Evolutionary conservation across 257 asterid species (phyloP), one percentile per base, ranked within the genome.

Genomic region (Mentha longifolia): DNA sequence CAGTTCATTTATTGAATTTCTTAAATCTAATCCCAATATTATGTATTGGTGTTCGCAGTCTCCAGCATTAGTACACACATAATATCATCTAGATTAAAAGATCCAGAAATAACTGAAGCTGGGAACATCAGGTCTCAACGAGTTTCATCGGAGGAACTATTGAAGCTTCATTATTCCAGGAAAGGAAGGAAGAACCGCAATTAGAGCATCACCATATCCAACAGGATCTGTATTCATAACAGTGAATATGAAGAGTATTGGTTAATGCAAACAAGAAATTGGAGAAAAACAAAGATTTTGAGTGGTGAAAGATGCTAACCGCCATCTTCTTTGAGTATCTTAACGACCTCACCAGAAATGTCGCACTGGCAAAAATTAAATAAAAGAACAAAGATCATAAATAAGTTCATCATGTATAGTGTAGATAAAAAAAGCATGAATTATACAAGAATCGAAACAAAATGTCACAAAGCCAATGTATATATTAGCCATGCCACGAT

Each of bases 151-250:
- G 51, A 65, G 22, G 54, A 63, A 73, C 79, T 83, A 75, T 45
- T 82, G 83, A 68, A 88, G 89, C 83, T 84, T 86, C 86, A 80
- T 84, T 58, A 90, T 88, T 54, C 98, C 97, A 17, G 95, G 97
- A 78, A 90, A 89, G 9, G 95, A 92, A 80, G 98, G 98, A 72
- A 87, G 92, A 64, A 93, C 49, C 13, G 92, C 89, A 52, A 93
- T 81, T 41, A 90, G 88, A 67, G 93, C 84, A 67, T 93, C 98
- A 1, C 91, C 95, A 17, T 90, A 93, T 19, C 94, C 97, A 71
- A 93, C 92, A 3, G 90, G 89, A 35, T 85, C 97, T 93, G 87
- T 77, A 19, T 59, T 41, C 35, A 19, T 62, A 65, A 63, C 63
- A 68, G 33, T 64, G 16, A 63, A 55, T 41, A 47, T 20, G 16